Percentiles rank a stretch among this genome's conserved stretches.
Evolutionary conservation across 1,284 basidiomycete species (phyloP).

Genomic region (Ustilago cynodontis): DNA sequence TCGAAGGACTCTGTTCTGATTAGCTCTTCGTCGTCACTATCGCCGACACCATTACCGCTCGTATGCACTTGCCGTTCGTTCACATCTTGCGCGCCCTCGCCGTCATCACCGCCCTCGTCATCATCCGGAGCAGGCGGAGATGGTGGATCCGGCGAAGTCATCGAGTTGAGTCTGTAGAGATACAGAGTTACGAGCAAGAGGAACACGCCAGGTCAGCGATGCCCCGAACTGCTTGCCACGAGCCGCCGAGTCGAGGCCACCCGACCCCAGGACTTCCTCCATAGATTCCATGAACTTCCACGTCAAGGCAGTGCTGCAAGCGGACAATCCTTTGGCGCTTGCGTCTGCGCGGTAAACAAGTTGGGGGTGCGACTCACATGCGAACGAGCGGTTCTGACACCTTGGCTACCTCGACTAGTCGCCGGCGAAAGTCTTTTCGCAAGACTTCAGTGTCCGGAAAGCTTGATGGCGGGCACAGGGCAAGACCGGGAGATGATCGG

Average conservation of each 20-base stretch:
- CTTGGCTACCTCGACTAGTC: slow-evolving; percentile 74
- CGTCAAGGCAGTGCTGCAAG: neutral
- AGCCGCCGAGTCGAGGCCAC: no score
- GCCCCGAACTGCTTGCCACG: no score
- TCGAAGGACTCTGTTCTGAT: slow-evolving; percentile 4
- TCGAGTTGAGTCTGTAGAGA: slow-evolving; percentile 32
- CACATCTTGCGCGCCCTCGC: neutral
- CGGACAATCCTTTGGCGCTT: neutral
- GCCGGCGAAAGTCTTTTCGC: slow-evolving; percentile 77
- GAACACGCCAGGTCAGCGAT: no score
- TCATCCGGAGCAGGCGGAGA: slow-evolving; percentile 30
- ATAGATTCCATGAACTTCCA: neutral
- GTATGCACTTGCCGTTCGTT: neutral
- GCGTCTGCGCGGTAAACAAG: neutral
- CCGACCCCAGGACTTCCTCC: neutral
- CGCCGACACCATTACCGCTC: slow-evolving; percentile 2
- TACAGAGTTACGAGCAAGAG: no score
- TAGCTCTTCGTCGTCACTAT: slow-evolving; percentile 9
- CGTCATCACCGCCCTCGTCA: slow-evolving; percentile 21
- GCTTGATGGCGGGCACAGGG: slow-evolving; percentile 71
- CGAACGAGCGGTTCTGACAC: slow-evolving; percentile 83
- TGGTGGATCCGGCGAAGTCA: slow-evolving; percentile 47
- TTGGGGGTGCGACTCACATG: slow-evolving; percentile 74
- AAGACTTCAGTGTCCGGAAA: slow-evolving; percentile 83
- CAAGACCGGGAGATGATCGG: neutral